A percentile compares a stretch with the other conserved stretches of the same genome.
Conservation (phyloP, 805 yeast genomes). For the Myxozyma nipponensis region DNA sequence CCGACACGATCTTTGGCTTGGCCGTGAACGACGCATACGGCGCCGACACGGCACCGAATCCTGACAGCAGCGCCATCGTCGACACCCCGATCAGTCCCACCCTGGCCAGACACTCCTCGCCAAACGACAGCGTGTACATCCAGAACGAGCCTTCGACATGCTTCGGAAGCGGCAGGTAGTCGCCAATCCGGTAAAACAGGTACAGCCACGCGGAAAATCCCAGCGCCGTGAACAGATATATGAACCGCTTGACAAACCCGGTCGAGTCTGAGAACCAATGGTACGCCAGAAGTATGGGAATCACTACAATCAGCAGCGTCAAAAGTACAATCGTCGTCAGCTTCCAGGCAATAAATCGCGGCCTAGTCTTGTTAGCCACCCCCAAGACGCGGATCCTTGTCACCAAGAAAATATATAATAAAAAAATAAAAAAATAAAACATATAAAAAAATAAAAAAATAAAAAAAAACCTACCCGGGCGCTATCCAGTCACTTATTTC, state of each 20-base stretch:
- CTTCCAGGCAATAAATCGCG: constrained; percentile 32
- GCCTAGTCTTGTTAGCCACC: constrained; percentile 15
- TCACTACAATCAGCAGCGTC: constrained; percentile 32
- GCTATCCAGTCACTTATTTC: constrained; percentile 36
- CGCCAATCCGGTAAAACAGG: constrained; percentile 32
- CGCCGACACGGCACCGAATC: constrained; percentile 42
- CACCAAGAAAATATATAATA: not conserved
- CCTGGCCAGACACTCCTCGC: constrained; percentile 34
- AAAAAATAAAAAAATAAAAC: not conserved
- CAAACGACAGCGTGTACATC: constrained; percentile 24
- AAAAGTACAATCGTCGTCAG: constrained; percentile 31
- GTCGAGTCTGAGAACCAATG: constrained; percentile 28
- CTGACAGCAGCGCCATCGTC: constrained; percentile 42
- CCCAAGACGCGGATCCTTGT: constrained; percentile 1
- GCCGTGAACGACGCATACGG: constrained; percentile 39
- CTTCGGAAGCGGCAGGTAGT: constrained; percentile 31
- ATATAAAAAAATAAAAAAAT: constrained; percentile 15
- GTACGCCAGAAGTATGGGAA: constrained; percentile 34
- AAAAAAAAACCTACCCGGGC: constrained; percentile 22
- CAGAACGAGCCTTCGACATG: constrained; percentile 29
- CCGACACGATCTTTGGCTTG: constrained; percentile 31
- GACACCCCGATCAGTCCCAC: constrained; percentile 43
- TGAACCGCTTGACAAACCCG: constrained; percentile 12
- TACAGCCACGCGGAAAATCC: constrained; percentile 31
- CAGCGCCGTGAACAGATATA: constrained; percentile 13